Evolutionary conservation across 1,139 yeast species (phyloP), one percentile per base, ranked within the genome.

Genomic region (Geotrichum bryndzae): DNA sequence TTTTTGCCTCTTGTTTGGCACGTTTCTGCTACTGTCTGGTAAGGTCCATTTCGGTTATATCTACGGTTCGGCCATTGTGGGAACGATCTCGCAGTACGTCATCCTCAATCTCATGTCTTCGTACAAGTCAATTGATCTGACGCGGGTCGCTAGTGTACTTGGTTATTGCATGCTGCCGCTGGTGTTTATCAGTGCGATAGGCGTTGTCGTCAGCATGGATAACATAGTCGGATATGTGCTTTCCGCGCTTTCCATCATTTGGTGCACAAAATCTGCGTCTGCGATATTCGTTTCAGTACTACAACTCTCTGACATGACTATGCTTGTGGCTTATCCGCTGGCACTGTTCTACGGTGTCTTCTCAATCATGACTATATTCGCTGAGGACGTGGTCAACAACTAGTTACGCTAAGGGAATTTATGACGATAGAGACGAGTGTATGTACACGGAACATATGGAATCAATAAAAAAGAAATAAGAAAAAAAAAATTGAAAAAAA

Each of bases 31-130:
- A 61, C 79, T 91, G 63, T 83, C 96, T 1, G 99, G 99, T 15
- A 94, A 92, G 72, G 90, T 92, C 23, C 98, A 94, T 73, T 94
- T 94, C 73, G 98, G 99, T 2, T 95, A 95, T 74, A 90, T 94
- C 61, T 94, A 94, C 71, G 99, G 99, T 33, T 96, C 94, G 54
- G 99, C 97, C 0, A 77, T 95, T 58, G 86, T 92, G 68, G 99
- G 99, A 15, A 88, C 96, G 1, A 72, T 90, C 22, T 85, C 96
- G 52, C 83, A 91, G 68, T 97, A 92, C 74, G 84, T 84, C 67
- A 80, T 95, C 64, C 87, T 95, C 73, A 90, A 88, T 73, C 80
- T 91, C 66, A 94, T 94, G 99, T 85, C 92, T 27, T 79, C 78
- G 53, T 69, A 68, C 10, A 69, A 71, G 51, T 67, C 83, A 59